phyloP scores from a whole-genome alignment of 306 rosid species.

The Arachis stenosperma region DNA sequence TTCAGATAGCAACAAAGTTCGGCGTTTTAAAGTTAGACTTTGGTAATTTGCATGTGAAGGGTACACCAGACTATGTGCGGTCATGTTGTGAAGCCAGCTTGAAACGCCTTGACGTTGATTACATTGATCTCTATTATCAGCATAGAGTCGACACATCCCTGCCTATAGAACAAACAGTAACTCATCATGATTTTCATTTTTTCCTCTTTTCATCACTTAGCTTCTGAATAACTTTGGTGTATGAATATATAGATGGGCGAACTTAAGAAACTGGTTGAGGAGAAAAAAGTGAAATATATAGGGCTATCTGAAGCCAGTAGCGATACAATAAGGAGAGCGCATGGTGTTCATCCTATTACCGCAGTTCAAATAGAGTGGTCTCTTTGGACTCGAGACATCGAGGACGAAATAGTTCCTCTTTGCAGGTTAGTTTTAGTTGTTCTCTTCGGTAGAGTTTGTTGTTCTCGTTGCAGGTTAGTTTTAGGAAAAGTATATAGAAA shows the following conservation, averaged over 20 bases:
- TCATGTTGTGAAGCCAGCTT: constrained; percentile 74
- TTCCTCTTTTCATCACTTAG: too few relatives aligned
- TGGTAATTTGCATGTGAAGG: constrained; percentile 38
- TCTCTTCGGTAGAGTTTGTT: too few relatives aligned
- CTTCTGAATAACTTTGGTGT: constrained; percentile 7
- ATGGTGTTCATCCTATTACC: constrained; percentile 79
- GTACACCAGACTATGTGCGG: constrained; percentile 74
- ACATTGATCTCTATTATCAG: constrained; percentile 82
- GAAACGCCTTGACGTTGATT: constrained; percentile 69
- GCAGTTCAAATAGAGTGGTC: constrained; percentile 88
- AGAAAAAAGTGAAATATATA: constrained; percentile 70
- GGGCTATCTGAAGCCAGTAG: constrained; percentile 82
- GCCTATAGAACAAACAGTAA: constrained; percentile 79
- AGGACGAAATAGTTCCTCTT: constrained; percentile 69
- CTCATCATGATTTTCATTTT: too few relatives aligned
- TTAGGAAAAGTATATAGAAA: too few relatives aligned
- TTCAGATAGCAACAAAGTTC: constrained; percentile 79
- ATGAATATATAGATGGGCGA: constrained; percentile 56
- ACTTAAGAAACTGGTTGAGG: constrained; percentile 79
- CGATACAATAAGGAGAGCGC: constrained; percentile 81
- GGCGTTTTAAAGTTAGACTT: constrained; percentile 38
- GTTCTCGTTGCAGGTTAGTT: too few relatives aligned
- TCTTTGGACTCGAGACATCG: constrained; percentile 78
- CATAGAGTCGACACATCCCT: constrained; percentile 56
- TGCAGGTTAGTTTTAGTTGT: constrained; percentile 59